Base-by-base conservation (phyloP, 192 early-diverging fungal genomes). In the Coemansia umbellata region DNA sequence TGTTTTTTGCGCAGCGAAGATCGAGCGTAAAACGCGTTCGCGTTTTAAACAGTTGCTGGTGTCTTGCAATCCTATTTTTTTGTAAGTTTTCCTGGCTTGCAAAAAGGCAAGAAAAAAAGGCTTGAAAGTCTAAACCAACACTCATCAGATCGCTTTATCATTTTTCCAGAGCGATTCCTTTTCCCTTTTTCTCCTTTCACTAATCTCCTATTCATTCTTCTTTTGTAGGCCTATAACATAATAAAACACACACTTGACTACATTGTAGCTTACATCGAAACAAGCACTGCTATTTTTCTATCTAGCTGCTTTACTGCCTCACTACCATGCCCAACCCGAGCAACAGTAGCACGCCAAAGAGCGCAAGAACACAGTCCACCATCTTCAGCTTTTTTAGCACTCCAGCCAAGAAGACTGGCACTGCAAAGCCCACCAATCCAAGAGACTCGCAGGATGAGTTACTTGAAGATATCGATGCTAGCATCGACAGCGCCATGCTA, bases 351-450 rank as follows among this genome's bases (percentile, higher is more conserved):
- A 76, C 66, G 50, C 66, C 73, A 24, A 65, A 62, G 49, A 37
- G 58, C 33, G 50, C 54, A 17, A 63, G 60, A 9, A 69, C 56
- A 28, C 73, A 76, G 33, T 55, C 66, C 4, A 65, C 61, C 8
- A 50, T 76, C 31, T 61, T 69, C 33, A 76, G 63, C 62, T 76
- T 76, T 47, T 76, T 76, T 24, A 21, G 37, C 10, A 69, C 73
- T 1, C 66, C 69, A 31, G 28, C 58, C 22, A 69, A 61, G 22
- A 58, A 45, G 37, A 13, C 37, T 31, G 5, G 39, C 31, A 13
- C 27, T 6, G 21, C 39, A 15, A 13, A 23, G 18, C 39, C 17
- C 27, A 23, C 31, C 18, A 51, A 52, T 18, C 30, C 40, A 5
- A 48, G 32, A 5, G 66, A 69, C 58, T 69, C 72, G n/a, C 66